A percentile compares a stretch with the other conserved stretches of the same genome.
These are phyloP conservation scores for Lodderomyces oxycetoniae DNA, from an alignment of 1,139 yeast genomes.

Conservation along the genomic window DNA sequence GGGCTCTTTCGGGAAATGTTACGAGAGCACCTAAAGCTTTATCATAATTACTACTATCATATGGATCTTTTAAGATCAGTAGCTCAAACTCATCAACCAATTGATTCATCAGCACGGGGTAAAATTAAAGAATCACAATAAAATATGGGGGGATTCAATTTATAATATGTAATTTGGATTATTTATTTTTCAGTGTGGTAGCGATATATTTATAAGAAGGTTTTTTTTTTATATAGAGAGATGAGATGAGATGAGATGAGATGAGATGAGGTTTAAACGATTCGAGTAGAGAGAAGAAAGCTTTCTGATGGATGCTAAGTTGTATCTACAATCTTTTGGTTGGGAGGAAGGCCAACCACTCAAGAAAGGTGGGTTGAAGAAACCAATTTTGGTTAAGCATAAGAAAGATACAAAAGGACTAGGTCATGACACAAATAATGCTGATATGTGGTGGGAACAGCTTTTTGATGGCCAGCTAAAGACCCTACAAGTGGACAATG, in stretches of 20 bases:
- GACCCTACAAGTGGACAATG: constrained; percentile 55
- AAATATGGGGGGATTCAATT: no score
- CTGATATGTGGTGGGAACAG: constrained; percentile 96
- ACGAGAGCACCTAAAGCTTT: constrained; percentile 17
- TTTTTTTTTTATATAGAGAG: no score
- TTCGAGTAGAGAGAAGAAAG: no score
- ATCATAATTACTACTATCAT: constrained; percentile 16
- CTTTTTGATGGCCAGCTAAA: constrained; percentile 90
- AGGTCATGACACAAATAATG: constrained; percentile 64
- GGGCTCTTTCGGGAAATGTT: constrained; percentile 7
- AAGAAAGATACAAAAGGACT: constrained; percentile 88
- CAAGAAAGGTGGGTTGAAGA: constrained; percentile 70
- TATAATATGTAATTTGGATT: no score
- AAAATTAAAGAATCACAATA: no score
- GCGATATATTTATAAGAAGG: no score
- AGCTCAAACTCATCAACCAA: constrained; percentile 4
- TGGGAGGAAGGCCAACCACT: constrained; percentile 92
- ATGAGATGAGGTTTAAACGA: no score
- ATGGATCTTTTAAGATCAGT: constrained; percentile 7
- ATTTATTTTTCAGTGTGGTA: no score
- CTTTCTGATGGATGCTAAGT: constrained; percentile 64
- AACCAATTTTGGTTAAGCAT: constrained; percentile 85
- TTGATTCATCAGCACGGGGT: background rate
- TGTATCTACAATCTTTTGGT: constrained; percentile 72
- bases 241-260: no score